Evolutionary conservation across 1,284 basidiomycete genomes (phyloP).

Genomic region (Melampsora americana): DNA sequence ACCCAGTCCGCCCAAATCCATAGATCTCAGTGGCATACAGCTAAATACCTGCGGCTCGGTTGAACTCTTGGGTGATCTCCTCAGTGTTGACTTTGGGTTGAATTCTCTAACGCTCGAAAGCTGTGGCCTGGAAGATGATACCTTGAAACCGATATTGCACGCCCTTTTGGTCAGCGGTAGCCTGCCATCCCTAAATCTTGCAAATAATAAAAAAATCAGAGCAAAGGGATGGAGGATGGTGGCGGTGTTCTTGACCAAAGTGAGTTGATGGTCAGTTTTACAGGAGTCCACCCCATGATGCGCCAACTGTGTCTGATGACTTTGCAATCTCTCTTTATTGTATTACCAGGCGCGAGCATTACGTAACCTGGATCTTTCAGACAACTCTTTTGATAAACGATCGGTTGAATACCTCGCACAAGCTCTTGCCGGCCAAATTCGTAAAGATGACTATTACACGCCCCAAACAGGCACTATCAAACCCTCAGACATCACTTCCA

Average conservation of each 20-base stretch:
- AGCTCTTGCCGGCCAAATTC: conserved; percentile 55
- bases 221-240: conserved; percentile 73
- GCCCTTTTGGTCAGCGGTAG: conserved; percentile 78
- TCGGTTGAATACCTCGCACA: conserved; percentile 75
- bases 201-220: conserved; percentile 79
- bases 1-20: conserved; percentile 62
- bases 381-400: conserved; percentile 78
- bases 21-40: conserved; percentile 74
- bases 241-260: conserved; percentile 72
- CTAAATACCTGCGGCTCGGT: conserved; percentile 65
- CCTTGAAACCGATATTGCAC: conserved; percentile 83
- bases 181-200: conserved; percentile 77
- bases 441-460: conserved; percentile 14
- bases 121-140: conserved; percentile 75
- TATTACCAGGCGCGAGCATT: conserved; percentile 65
- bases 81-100: conserved; percentile 83
- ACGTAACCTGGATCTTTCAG: conserved; percentile 82
- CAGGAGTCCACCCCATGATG: not conserved
- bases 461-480: not conserved
- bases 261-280: conserved; percentile 51
- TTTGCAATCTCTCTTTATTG: conserved; percentile 16
- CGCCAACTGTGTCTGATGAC: not conserved
- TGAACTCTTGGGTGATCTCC: conserved; percentile 77
- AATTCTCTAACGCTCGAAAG: conserved; percentile 75
- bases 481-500: not conserved